A percentile compares a stretch with the other conserved stretches of the same genome.
These are phyloP conservation scores for Mrakia frigida DNA, from an alignment of 768 basidiomycete genomes.

Conservation along the genomic window DNA sequence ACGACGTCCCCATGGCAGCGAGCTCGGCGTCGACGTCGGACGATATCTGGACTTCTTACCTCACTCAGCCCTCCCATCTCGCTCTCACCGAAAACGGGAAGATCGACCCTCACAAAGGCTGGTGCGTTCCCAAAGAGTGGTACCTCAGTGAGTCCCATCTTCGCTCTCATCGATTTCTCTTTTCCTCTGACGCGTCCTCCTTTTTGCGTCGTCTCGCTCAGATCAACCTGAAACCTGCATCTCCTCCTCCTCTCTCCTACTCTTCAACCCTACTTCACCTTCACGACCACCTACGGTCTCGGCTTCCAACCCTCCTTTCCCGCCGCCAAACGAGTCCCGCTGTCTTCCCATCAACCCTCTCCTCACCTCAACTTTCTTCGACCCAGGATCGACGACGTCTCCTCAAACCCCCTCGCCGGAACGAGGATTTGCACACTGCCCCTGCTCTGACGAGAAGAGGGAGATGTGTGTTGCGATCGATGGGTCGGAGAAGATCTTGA, in stretches of 20 bases:
- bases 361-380: conserved; percentile 11
- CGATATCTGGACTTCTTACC: conserved; percentile 11
- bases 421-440: background rate
- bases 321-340: background rate
- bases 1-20: conserved; percentile 2
- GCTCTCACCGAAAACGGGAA: background rate
- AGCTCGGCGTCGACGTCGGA: background rate
- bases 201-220: background rate
- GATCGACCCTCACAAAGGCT: background rate
- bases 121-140: conserved; percentile 17
- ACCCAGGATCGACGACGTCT: background rate
- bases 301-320: background rate
- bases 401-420: background rate
- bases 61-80: background rate
- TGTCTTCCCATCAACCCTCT: conserved; percentile 2
- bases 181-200: background rate
- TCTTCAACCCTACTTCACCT: background rate
- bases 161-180: background rate
- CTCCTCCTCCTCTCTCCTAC: background rate
- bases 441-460: background rate
- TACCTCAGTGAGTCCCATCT: background rate
- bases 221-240: conserved; percentile 5
- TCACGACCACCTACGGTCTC: background rate
- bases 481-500: background rate
- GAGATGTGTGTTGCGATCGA: conserved; percentile 20